These are phyloP conservation scores for Ceratocystis ficicola DNA, from an alignment of 2,329 filamentous ascomycete species.

Conservation along the genomic window DNA sequence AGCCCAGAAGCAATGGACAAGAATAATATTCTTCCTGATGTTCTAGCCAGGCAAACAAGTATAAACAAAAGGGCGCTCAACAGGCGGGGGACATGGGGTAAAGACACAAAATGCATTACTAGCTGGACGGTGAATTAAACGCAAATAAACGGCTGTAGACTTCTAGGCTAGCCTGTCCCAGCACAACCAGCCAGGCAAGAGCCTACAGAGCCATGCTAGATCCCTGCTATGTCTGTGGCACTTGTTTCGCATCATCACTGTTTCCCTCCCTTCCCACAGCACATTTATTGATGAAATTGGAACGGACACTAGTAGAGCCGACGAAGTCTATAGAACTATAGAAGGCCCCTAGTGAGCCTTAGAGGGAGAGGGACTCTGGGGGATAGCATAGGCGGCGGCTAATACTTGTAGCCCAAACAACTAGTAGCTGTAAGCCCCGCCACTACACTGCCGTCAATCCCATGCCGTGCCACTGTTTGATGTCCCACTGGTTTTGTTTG, in stretches of 20 bases:
- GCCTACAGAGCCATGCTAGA: not conserved
- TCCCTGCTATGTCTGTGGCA: constrained; percentile 19
- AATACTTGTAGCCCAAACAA: not conserved
- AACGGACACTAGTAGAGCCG: not conserved
- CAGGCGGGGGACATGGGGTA: too few species aligned
- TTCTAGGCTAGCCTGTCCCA: too few species aligned
- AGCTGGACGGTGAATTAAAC: too few species aligned
- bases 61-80: too few species aligned
- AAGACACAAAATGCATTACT: too few species aligned
- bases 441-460: not conserved
- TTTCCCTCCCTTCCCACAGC: constrained; percentile 16
- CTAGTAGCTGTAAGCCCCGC: not conserved
- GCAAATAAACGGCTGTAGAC: too few species aligned
- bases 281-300: not conserved
- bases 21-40: too few species aligned
- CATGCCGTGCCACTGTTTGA: not conserved
- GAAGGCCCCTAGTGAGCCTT: not conserved
- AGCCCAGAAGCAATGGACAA: too few species aligned
- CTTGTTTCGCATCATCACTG: constrained; percentile 18
- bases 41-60: too few species aligned
- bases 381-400: not conserved
- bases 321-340: not conserved
- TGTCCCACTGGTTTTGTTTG: not conserved
- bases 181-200: not conserved
- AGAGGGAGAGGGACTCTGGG: not conserved